Evolutionary conservation across 441 rosid species (phyloP).

Genomic region (Flueggea neowawraea): DNA sequence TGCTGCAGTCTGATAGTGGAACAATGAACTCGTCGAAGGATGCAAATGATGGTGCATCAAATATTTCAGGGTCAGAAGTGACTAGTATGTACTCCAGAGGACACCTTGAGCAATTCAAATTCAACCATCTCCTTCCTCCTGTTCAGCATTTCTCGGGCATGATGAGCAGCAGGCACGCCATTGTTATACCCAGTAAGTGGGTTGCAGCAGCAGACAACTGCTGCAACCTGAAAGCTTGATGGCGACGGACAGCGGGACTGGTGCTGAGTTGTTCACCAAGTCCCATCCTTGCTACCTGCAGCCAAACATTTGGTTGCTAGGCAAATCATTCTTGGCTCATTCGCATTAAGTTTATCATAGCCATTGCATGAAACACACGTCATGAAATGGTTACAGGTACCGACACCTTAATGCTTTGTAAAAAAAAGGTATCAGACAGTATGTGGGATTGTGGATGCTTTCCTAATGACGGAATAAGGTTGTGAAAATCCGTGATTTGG

Average conservation of each 20-base stretch:
- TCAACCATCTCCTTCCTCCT: constrained; percentile 24
- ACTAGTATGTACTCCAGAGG: constrained; percentile 57
- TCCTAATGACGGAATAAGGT: constrained; percentile 9
- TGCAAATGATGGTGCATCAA: constrained; percentile 34
- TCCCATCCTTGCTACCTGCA: constrained; percentile 20
- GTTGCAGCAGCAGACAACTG: constrained; percentile 44
- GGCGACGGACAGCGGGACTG: constrained; percentile 14
- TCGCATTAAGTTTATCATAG: constrained; percentile 22
- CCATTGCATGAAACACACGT: constrained; percentile 11
- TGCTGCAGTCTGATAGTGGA: constrained; percentile 63
- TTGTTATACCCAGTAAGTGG: constrained; percentile 61
- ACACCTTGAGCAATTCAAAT: constrained; percentile 23
- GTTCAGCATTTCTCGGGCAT: constrained; percentile 47
- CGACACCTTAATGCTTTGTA: constrained; percentile 18
- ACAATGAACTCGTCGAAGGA: constrained; percentile 43
- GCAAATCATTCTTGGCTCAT: constrained; percentile 99
- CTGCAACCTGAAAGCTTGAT: constrained; percentile 52
- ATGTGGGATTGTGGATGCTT: constrained; percentile 15
- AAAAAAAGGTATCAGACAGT: constrained; percentile 1
- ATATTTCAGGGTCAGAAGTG: constrained; percentile 62
- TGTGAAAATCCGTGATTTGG: constrained; percentile 2
- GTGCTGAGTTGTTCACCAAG: constrained; percentile 7
- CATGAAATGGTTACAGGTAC: constrained; percentile 19
- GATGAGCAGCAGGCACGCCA: constrained; percentile 31
- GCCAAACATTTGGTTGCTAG: constrained; percentile 60